phyloP scores from a whole-genome alignment of 352 stramenopile genomes.

The Phytopythium litorale region DNA sequence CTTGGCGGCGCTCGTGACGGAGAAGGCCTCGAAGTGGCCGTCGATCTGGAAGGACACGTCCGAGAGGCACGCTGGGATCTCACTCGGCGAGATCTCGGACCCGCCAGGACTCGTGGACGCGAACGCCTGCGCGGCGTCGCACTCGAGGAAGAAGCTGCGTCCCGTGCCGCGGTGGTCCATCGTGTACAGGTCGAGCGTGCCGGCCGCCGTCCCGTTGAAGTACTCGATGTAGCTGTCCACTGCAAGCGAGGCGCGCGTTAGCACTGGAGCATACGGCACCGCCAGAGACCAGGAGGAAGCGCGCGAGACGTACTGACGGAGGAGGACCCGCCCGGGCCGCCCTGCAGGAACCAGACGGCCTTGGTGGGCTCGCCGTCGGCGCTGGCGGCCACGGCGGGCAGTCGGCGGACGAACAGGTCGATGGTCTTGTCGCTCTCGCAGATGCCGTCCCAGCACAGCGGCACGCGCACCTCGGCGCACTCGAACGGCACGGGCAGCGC shows the following conservation, averaged over 20 bases:
- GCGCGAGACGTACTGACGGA: slow-evolving; percentile 22
- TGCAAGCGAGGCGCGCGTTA: background rate
- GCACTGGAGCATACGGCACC: background rate
- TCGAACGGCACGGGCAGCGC: slow-evolving; percentile 25
- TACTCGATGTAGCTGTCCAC: slow-evolving; percentile 3
- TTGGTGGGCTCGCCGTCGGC: slow-evolving; percentile 18
- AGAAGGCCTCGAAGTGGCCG: slow-evolving; percentile 31
- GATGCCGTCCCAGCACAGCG: slow-evolving; percentile 59
- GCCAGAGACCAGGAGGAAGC: background rate
- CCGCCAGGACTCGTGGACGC: slow-evolving; percentile 15
- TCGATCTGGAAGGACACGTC: slow-evolving; percentile 37
- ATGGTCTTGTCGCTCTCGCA: slow-evolving; percentile 55
- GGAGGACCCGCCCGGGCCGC: slow-evolving; percentile 58
- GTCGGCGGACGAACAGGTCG: slow-evolving; percentile 54
- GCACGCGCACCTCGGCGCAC: slow-evolving; percentile 55
- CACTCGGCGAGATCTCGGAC: slow-evolving; percentile 11
- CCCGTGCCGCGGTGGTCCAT: slow-evolving; percentile 54
- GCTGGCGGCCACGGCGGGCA: slow-evolving; percentile 13
- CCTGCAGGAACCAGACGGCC: slow-evolving; percentile 64
- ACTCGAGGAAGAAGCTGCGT: slow-evolving; percentile 36
- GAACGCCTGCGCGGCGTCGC: slow-evolving; percentile 29
- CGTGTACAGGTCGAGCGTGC: slow-evolving; percentile 29
- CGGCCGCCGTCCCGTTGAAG: background rate
- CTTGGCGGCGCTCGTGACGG: slow-evolving; percentile 34
- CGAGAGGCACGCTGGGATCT: slow-evolving; percentile 26